These are phyloP conservation scores for Mortierella sp. DNA, from an alignment of 371 early-diverging fungal species.

Conservation along the genomic window DNA sequence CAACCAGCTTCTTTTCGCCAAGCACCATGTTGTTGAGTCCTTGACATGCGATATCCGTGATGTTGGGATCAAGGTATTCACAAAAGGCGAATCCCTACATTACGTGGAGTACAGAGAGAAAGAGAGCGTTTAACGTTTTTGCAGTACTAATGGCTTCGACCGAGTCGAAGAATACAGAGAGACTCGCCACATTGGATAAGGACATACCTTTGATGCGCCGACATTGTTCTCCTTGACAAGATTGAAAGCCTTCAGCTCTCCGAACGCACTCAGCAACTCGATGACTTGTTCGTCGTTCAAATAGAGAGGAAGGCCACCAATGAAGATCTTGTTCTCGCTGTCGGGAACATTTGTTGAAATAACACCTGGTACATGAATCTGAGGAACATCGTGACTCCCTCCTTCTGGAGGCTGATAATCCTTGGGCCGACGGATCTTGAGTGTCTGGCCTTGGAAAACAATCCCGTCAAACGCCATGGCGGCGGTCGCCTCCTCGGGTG, in stretches of 20 bases:
- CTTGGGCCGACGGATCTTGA: constrained; percentile 95
- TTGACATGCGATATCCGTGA: constrained; percentile 94
- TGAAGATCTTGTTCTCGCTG: constrained; percentile 92
- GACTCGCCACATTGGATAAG: no score
- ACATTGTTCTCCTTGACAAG: constrained; percentile 87
- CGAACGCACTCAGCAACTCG: constrained; percentile 93
- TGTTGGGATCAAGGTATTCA: constrained; percentile 88
- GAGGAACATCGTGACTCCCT: constrained; percentile 57
- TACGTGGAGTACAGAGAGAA: not conserved
- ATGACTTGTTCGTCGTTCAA: constrained; percentile 93
- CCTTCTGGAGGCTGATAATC: constrained; percentile 88
- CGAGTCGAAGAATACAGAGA: no score
- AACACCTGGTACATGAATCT: constrained; percentile 67
- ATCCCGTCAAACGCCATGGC: constrained; percentile 95
- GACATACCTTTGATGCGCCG: constrained; percentile 88
- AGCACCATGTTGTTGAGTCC: constrained; percentile 96
- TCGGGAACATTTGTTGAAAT: constrained; percentile 89
- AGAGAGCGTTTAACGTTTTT: no score
- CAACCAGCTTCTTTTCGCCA: constrained; percentile 93
- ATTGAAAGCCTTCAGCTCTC: constrained; percentile 91
- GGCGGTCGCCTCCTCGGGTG: constrained; percentile 89
- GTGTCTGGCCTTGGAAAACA: constrained; percentile 80
- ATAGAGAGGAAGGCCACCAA: constrained; percentile 92
- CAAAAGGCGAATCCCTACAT: constrained; percentile 94
- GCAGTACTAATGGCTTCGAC: no score